Evolutionary conservation across 306 rosid genomes (phyloP), one percentile per base, ranked within the genome.

Genomic region (Aeschynomene evenia): DNA sequence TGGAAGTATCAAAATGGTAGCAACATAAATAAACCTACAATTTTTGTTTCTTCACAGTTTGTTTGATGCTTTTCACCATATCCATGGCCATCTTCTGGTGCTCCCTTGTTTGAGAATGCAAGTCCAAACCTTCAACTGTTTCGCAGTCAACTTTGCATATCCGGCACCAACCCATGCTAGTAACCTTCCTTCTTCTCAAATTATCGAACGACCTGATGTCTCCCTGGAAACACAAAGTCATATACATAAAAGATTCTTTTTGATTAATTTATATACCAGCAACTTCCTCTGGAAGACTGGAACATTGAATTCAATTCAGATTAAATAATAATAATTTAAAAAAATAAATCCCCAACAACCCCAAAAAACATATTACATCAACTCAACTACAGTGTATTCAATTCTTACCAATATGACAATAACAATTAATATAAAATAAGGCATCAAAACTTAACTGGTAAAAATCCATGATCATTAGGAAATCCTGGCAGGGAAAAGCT

Each of bases 21-120:
- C 24, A 53, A 6, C 26, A 52, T 9, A 40, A 60, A 16, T 51
- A 37, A 69, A 71, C 92, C 77, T 80, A 91, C 99, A 81, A 39
- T 82, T 89, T 95, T 64, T 71, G 86, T 71, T 89, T 95, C 72
- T 87, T 95, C 1, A 92, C 96, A 78, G 87, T 91, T 72, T 89
- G 96, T 83, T 95, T 95, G 86, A 95, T 95, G 77, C 73, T 79
- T 78, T 83, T 79, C 49, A 95, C 99, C 71, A 95, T 86, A 81
- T 95, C 97, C 95, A 95, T 87, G 29, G 97, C 91, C 89, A 79
- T 82, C 81, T 76, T 85, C 83, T 95, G 99, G 84, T 95, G 99
- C 78, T 91, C 99, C 82, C 85, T 85, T 63, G 89, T 91, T 80
- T 95, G 99, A 55, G 99, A 88, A 84, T 95, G 99, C 79, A 88